Conservation (phyloP, 176 grass and related monocot genomes). For the Cymbopogon citratus region DNA sequence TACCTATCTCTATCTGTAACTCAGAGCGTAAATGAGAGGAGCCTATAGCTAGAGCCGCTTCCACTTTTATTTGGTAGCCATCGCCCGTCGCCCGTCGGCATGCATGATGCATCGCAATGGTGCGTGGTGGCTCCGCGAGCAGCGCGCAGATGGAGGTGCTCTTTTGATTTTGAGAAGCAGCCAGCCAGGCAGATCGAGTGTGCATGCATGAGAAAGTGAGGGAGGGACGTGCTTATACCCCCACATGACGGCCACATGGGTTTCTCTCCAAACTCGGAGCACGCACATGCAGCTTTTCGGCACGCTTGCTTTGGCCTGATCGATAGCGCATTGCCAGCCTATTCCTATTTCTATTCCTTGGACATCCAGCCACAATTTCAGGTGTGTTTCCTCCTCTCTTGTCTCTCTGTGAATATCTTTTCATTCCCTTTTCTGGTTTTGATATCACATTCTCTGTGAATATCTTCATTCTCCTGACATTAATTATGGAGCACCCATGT, state of each 20-base stretch:
- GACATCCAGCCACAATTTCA: neutral
- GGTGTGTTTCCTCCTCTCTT: neutral
- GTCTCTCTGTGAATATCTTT: neutral
- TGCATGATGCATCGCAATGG: neutral
- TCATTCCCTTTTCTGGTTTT: neutral
- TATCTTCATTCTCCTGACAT: neutral
- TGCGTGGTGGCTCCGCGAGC: no score
- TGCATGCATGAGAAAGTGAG: neutral
- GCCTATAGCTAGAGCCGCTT: no score
- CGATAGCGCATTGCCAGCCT: neutral
- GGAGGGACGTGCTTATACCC: neutral
- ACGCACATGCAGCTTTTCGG: conserved; percentile 26
- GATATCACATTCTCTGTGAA: neutral
- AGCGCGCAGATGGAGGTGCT: no score
- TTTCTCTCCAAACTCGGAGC: conserved; percentile 28
- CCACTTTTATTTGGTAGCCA: neutral
- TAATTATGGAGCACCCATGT: neutral
- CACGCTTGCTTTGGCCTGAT: neutral
- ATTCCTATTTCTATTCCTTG: neutral
- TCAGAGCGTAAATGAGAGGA: no score
- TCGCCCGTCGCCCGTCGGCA: neutral
- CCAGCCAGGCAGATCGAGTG: neutral
- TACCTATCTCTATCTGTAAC: no score
- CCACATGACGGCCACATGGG: conserved; percentile 47
- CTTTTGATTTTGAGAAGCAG: neutral